Conservation (phyloP, 2,329 filamentous ascomycete genomes). For the Arthroderma uncinatum region DNA sequence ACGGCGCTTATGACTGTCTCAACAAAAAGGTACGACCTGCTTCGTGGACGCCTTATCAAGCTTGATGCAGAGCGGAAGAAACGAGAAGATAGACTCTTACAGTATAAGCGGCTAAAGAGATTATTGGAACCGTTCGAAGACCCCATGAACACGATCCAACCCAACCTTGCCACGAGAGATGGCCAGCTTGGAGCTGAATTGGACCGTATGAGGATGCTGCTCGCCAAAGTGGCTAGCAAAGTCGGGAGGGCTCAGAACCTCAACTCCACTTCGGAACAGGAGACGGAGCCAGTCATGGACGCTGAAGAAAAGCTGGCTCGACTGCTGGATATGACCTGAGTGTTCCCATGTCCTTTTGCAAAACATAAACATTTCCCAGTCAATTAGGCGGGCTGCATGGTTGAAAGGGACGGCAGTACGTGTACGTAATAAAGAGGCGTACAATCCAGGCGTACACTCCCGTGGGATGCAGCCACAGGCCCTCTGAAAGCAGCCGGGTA, state of each 20-base stretch:
- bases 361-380: background rate
- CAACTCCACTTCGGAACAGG: background rate
- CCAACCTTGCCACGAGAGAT: constrained; percentile 44
- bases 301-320: constrained; percentile 26
- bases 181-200: constrained; percentile 41
- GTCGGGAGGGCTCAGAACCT: constrained; percentile 14
- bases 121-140: constrained; percentile 41
- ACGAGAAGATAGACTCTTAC: constrained; percentile 37
- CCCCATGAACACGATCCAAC: constrained; percentile 42
- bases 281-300: constrained; percentile 6
- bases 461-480: background rate
- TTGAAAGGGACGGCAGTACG: background rate
- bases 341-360: background rate
- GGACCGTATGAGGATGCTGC: constrained; percentile 39
- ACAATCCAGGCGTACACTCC: background rate
- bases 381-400: background rate
- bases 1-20: background rate
- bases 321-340: constrained; percentile 31
- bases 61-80: constrained; percentile 37
- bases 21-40: constrained; percentile 24
- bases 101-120: constrained; percentile 36
- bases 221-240: constrained; percentile 33
- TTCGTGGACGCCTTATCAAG: constrained; percentile 35
- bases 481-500: background rate
- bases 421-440: background rate